These are phyloP conservation scores for Populus hybrid DNA, from an alignment of 441 rosid species.

Conservation along the genomic window DNA sequence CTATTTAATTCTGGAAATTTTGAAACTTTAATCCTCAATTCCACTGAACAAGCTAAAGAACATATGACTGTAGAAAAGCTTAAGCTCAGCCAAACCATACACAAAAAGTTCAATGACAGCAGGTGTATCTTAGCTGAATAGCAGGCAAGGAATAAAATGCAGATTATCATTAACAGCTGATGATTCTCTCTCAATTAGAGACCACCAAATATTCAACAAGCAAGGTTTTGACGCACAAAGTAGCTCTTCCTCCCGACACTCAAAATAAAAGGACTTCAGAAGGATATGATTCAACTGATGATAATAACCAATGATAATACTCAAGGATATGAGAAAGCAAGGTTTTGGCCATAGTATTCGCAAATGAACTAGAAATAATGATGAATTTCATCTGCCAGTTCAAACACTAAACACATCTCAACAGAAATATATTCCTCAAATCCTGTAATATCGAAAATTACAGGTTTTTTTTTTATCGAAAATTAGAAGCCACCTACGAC, in stretches of 20 bases:
- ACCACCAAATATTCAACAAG: not conserved
- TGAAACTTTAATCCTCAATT: not conserved
- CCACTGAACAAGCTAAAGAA: not conserved
- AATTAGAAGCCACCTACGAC: not conserved
- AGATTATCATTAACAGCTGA: not conserved
- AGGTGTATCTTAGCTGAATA: not conserved
- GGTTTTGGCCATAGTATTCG: not conserved
- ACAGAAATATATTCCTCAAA: slow-evolving; percentile 44
- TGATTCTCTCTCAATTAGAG: not conserved
- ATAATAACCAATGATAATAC: not conserved
- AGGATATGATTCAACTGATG: not conserved
- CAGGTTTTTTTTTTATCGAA: slow-evolving; percentile 26
- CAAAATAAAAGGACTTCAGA: not conserved
- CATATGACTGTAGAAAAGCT: too few species aligned
- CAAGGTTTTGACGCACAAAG: not conserved
- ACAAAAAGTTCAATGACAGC: not conserved
- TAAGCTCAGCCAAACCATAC: too few species aligned
- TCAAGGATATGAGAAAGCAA: not conserved
- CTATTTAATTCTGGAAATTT: not conserved
- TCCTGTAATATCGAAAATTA: slow-evolving; percentile 38
- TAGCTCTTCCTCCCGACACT: not conserved
- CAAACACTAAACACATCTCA: not conserved
- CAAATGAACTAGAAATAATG: not conserved
- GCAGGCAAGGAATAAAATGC: not conserved
- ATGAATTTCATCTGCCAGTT: not conserved